These are phyloP conservation scores for Nigrospora sphaerica DNA, from an alignment of 2,329 filamentous ascomycete species.

Conservation along the genomic window DNA sequence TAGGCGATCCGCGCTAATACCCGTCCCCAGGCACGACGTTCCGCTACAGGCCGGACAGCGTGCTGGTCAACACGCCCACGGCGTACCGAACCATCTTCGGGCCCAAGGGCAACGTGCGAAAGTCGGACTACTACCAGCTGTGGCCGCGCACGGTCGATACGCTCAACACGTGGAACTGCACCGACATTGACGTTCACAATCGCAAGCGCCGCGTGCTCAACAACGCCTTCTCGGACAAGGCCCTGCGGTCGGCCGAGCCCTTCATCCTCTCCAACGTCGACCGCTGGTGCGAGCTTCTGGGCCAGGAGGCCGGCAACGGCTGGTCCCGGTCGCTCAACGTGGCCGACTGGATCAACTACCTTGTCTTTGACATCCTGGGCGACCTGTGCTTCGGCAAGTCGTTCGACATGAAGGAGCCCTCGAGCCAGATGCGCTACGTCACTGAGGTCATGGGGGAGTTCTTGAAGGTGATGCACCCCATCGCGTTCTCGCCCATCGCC, in stretches of 20 bases:
- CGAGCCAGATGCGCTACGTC: constrained; percentile 5
- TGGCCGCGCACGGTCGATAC: constrained; percentile 5
- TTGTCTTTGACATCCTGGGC: constrained; percentile 7
- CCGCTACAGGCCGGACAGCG: not conserved
- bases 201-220: constrained; percentile 34
- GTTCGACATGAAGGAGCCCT: constrained; percentile 9
- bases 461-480: constrained; percentile 10
- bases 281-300: constrained; percentile 4
- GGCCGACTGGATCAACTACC: constrained; percentile 4
- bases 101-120: constrained; percentile 8
- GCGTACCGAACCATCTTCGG: constrained; percentile 6
- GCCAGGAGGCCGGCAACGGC: constrained; percentile 4
- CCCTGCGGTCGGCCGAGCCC: constrained; percentile 32
- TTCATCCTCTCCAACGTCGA: constrained; percentile 7
- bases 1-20: not conserved
- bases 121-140: constrained; percentile 5
- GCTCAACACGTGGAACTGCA: constrained; percentile 33
- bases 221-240: constrained; percentile 34
- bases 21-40: not conserved
- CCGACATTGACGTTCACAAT: constrained; percentile 32
- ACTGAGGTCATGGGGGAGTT: constrained; percentile 5
- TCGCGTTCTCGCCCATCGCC: constrained; percentile 6
- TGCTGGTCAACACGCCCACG: constrained; percentile 14
- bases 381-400: constrained; percentile 12
- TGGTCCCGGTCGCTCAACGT: constrained; percentile 4